These are phyloP conservation scores for Plantago rigida DNA, from an alignment of 305 asterid species.

Conservation along the genomic window DNA sequence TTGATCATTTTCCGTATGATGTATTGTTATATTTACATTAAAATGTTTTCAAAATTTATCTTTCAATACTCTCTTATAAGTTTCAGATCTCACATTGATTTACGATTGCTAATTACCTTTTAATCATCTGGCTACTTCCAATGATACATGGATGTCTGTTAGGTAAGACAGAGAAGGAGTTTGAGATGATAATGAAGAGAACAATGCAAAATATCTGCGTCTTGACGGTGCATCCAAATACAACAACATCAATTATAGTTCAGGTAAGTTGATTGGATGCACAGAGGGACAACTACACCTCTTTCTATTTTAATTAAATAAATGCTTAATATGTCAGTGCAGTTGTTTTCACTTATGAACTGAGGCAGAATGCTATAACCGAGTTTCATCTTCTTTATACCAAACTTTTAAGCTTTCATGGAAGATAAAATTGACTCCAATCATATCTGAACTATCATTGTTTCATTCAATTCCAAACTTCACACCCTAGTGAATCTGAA, in stretches of 20 bases:
- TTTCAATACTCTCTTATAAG: too few species aligned
- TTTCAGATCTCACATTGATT: too few species aligned
- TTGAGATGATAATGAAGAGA: conserved; percentile 83
- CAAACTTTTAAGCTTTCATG: too few species aligned
- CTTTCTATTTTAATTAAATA: background rate
- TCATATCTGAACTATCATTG: too few species aligned
- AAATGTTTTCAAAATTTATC: too few species aligned
- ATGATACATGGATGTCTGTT: conserved; percentile 18
- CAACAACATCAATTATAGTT: conserved; percentile 64
- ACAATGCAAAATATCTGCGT: conserved; percentile 66
- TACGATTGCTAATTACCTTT: too few species aligned
- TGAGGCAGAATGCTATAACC: background rate
- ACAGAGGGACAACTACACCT: background rate
- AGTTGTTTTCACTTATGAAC: conserved; percentile 2
- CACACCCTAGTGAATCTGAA: too few species aligned
- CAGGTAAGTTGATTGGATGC: conserved; percentile 42
- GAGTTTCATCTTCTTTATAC: background rate
- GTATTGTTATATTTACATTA: too few species aligned
- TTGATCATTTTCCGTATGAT: too few species aligned
- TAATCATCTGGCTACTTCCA: background rate
- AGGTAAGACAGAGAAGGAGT: conserved; percentile 82
- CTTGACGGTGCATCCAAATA: conserved; percentile 68
- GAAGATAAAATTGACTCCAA: too few species aligned
- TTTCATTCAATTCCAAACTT: too few species aligned
- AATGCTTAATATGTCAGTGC: background rate